Base-by-base conservation (phyloP, 352 stramenopile species). In the Globisporangium abappressorium region DNA sequence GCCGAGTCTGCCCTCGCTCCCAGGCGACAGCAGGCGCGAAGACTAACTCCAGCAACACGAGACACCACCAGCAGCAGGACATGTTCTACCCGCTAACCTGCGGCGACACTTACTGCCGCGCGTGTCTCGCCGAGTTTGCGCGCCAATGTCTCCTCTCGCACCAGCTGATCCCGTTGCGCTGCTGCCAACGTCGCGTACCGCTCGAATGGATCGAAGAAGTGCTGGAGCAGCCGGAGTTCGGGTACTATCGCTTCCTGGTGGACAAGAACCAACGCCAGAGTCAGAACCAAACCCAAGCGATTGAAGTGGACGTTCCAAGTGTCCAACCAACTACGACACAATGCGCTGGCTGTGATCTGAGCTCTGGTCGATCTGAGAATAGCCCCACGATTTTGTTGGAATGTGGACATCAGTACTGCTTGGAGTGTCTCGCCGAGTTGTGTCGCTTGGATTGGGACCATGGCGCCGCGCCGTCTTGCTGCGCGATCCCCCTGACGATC, bases 181-280 rank as follows among this genome's bases (percentile, higher is more conserved):
- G 81, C 64, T 90, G 81, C 49, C 57, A 67, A 34, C 72, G 60
- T 11, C 36, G 63, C 28, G 66, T 90, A 14, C 68, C 76, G 2
- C 7, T 66, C 47, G 70, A 80, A 20, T 73, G 70, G 53, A 41
- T 88, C 15, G 56, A 36, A 0, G 51, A 68, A 14, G 72, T 82
- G 33, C 36, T 88, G 20, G 71, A 75, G 20, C 49, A 69, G 14
- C 63, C 69, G n/a, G 79, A 88, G 70, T 33, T 77, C 3, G 62
- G 53, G 4, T 90, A 84, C 60, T 88, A 90, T 58, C 60, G 57
- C 33, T 81, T 70, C 30, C 59, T 88, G 33, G 12, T 78, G 28
- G 59, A 57, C 22, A 66, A 66, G 34, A 15, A 11, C 55, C 22
- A 57, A 34, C 5, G n/a, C 7, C n/a, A 33, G 11, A 15, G 38